Conservation (phyloP, 2,329 filamentous ascomycete genomes). For the Neocatenulostroma microsporum region DNA sequence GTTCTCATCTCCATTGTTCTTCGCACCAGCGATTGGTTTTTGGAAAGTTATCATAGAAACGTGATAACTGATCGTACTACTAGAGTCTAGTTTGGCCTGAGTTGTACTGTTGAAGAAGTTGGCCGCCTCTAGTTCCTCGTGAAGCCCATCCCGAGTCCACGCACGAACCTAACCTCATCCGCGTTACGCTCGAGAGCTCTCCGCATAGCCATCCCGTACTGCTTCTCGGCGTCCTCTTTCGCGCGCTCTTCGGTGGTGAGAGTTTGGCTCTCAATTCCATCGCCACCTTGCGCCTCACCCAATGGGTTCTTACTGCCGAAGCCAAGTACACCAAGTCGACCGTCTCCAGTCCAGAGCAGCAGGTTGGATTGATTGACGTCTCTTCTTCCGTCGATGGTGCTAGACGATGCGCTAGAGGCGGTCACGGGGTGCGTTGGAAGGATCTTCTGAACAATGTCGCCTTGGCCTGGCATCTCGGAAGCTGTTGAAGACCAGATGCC, state of each 20-base stretch:
- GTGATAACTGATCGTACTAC: no score
- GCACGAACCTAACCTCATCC: conserved; percentile 68
- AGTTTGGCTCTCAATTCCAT: conserved; percentile 13
- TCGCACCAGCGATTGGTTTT: no score
- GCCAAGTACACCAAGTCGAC: conserved; percentile 61
- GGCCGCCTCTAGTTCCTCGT: no score
- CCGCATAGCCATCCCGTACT: conserved; percentile 65
- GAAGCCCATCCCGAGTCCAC: conserved; percentile 50
- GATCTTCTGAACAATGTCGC: conserved; percentile 75
- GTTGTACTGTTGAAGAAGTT: no score
- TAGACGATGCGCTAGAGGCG: not conserved
- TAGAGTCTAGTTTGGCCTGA: no score
- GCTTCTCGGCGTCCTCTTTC: conserved; percentile 49
- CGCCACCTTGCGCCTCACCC: conserved; percentile 21
- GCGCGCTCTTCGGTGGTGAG: conserved; percentile 40
- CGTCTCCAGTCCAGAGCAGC: conserved; percentile 79
- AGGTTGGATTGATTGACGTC: conserved; percentile 53
- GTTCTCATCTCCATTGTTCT: no score
- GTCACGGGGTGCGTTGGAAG: conserved; percentile 43
- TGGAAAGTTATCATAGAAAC: no score
- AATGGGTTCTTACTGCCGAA: conserved; percentile 34
- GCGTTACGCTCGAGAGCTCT: conserved; percentile 68
- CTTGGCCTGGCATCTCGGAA: conserved; percentile 31
- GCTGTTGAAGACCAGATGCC: conserved; percentile 21
- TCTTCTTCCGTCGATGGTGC: not conserved